Evolutionary conservation across 164 flowering plant genomes (phyloP), one percentile per base, ranked within the genome.

Genomic region (Berberis thunbergii): DNA sequence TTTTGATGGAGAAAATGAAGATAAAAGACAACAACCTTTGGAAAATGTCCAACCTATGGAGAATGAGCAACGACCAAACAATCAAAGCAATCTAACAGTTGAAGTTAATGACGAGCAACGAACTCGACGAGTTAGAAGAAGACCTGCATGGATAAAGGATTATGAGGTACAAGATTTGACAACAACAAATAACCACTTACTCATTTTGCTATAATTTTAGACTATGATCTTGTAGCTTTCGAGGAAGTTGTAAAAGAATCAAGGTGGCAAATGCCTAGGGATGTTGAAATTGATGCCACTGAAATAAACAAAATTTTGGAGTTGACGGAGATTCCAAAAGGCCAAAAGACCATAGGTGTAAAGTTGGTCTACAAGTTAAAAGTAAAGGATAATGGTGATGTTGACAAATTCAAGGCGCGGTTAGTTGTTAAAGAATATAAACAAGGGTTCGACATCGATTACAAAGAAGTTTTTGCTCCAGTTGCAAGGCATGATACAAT

Each of bases 311-410:
- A 62, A 3, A 60, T 59, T 7, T 49, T 49, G 64, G 60, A 60
- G 54, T 9, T 67, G 4, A 44, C 40, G 12, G 42, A 55, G 13
- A 65, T 68, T 4, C 66, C 66, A 4, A 9, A 68, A 1, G 71
- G 62, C 0, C 61, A 68, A 2, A 68, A 68, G 6, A 4, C 62
- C 4, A 63, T 62, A 43, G 52, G 58, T 57, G 66, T 68, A 0
- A 62, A 68, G 50, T 68, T 62, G 66, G 62, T 68, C 10, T 68
- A 55, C 57, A 62, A 63, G 41, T 66, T 0, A 57, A 68, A 49
- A 26, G 2, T 46, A 4, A 52, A 52, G 10, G 54, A 7, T 12
- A 11, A 52, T 10, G 54, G 54, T 1, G n/a, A 52, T 0, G 54
- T 52, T 11, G 54, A 52, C 54, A 52, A 52, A 11, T 10, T 10